Evolutionary conservation across 2,329 filamentous ascomycete species (phyloP).

Genomic region (Dactylellina leptospora): DNA sequence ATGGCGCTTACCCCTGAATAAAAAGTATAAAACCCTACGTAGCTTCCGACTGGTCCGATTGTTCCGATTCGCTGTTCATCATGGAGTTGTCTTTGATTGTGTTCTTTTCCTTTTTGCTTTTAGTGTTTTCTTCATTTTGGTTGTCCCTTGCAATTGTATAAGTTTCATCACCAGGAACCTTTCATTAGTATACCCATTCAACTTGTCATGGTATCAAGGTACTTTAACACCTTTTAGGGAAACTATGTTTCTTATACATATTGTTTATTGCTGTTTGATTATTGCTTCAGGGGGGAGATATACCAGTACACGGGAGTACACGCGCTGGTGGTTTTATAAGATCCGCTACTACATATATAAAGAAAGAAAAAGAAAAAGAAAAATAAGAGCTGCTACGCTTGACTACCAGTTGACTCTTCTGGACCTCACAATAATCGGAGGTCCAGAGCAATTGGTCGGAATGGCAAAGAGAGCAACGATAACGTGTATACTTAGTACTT

Average conservation of each 20-base stretch:
- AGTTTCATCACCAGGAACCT: no score
- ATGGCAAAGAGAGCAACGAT: neutral
- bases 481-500: slow-evolving; percentile 7
- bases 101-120: slow-evolving; percentile 2
- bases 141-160: slow-evolving; percentile 1
- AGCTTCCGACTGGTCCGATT: neutral
- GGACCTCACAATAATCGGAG: slow-evolving; percentile 25
- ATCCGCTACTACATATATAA: neutral
- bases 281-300: neutral
- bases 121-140: slow-evolving; percentile 1
- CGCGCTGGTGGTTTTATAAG: neutral
- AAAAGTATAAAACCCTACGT: slow-evolving; percentile 1
- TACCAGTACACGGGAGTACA: neutral
- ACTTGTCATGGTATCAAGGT: no score
- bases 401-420: neutral
- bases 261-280: neutral
- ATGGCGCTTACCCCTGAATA: neutral
- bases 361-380: neutral
- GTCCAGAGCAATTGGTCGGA: neutral
- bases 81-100: slow-evolving; percentile 1
- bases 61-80: neutral
- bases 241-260: no score
- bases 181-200: no score
- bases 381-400: neutral
- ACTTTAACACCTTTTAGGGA: no score